Evolutionary conservation across 768 basidiomycete genomes (phyloP), one percentile per base, ranked within the genome.

Genomic region (Suillus subalutaceus): DNA sequence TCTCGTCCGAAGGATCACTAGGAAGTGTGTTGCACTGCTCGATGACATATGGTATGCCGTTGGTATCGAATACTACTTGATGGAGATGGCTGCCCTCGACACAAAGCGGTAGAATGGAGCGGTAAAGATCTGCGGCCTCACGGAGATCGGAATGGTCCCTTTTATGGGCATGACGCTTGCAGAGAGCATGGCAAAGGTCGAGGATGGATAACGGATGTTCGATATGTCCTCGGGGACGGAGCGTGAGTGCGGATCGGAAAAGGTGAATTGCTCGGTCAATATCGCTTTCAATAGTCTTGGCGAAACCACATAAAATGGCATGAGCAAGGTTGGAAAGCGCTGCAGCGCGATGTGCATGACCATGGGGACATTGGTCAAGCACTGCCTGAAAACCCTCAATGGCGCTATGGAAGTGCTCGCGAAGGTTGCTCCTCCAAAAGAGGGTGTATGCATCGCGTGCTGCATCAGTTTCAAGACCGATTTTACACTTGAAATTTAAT

Each of bases 261-360:
- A 60, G 26, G 38, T 23, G 23, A 18, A 59, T 41, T 16, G 23
- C 15, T 6, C 8, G 23, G 26, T 60, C 26, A 3, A 60, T 30
- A 30, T 60, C 58, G 30, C 9, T 41, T 26, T 10, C 15, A 2
- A 59, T 10, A 8, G 16, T 10, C 23, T 26, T 41, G 16, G 57
- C 0, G 23, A 40, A 59, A 37, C 57, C 38, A 6, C 23, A 40
- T 23, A 59, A 37, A 18, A 59, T 41, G 1, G 23, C 23, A 13
- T 60, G 59, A 6, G 40, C 63, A 12, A 60, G 56, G 12, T 64
- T 64, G 4, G 63, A 64, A 30, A 64, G 26, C n/a, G 41, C 63
- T 44, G 57, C 57, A 7, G 40, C 55, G 6, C 57, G 58, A 20
- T 44, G n/a, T 5, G 18, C 23, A 43, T 61, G 57, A 9, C 9